Evolutionary conservation across 345 rosid species (phyloP).

Genomic region (Camelina sativa): DNA sequence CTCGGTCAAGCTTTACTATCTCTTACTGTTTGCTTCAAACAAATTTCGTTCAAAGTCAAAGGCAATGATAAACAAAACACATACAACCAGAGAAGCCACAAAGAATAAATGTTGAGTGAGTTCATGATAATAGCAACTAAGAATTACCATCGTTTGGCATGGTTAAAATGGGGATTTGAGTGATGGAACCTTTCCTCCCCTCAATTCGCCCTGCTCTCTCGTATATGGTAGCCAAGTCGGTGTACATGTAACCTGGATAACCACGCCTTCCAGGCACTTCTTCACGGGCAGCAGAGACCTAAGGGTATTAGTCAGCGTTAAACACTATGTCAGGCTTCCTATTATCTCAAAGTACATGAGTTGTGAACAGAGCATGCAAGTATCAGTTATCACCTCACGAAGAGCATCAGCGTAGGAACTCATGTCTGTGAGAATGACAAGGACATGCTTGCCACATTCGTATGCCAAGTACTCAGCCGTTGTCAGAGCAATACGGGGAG

Average conservation of each 20-base stretch:
- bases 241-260: constrained; percentile 97
- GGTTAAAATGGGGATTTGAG: constrained; percentile 89
- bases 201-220: constrained; percentile 96
- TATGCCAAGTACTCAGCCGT: constrained; percentile 95
- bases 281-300: constrained; percentile 97
- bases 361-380: constrained; percentile 26
- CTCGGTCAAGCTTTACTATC: constrained; percentile 10
- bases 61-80: constrained; percentile 1
- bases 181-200: constrained; percentile 90
- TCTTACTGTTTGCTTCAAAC: background rate
- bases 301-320: constrained; percentile 9
- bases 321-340: constrained; percentile 8
- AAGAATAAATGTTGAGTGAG: background rate
- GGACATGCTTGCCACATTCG: constrained; percentile 95
- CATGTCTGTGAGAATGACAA: constrained; percentile 94
- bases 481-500: constrained; percentile 95
- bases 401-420: constrained; percentile 99
- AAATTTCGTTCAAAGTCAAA: background rate
- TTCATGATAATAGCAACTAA: constrained; percentile 1
- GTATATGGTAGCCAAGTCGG: constrained; percentile 91
- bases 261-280: constrained; percentile 99
- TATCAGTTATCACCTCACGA: constrained; percentile 68
- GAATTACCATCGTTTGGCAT: constrained; percentile 94
- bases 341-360: constrained; percentile 20
- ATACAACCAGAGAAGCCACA: constrained; percentile 17